Conservation (phyloP, 2,329 filamentous ascomycete genomes). For the Aspergillus awamori region DNA sequence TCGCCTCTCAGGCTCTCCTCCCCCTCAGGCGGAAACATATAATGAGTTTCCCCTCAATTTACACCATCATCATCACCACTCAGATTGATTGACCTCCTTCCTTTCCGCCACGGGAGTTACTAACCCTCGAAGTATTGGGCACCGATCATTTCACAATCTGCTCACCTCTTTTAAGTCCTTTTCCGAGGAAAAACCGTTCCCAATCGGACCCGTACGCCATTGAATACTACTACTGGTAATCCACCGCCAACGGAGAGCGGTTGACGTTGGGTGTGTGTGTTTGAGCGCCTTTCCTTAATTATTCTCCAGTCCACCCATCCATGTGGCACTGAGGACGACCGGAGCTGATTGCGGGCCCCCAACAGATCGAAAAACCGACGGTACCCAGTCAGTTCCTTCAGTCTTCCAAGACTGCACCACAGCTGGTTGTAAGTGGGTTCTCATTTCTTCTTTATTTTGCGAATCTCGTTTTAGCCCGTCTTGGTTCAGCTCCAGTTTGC, state of each 20-base stretch:
- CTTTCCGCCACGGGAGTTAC: not conserved
- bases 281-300: conserved; percentile 7
- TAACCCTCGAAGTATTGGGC: conserved; percentile 21
- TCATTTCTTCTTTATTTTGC: conserved; percentile 15
- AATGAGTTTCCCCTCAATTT: not conserved
- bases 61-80: not conserved
- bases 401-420: not conserved
- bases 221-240: not conserved
- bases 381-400: conserved; percentile 4
- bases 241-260: conserved; percentile 3
- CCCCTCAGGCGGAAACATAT: conserved; percentile 1
- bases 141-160: conserved; percentile 18
- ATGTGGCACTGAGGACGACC: conserved; percentile 19
- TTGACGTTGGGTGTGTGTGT: conserved; percentile 2
- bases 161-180: not conserved
- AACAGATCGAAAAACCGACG: not conserved
- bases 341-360: conserved; percentile 15
- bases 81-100: not conserved
- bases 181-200: conserved; percentile 14
- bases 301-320: conserved; percentile 12
- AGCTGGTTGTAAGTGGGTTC: conserved; percentile 1
- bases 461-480: conserved; percentile 14
- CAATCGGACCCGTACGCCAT: not conserved
- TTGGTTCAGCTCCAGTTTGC: conserved; percentile 10
- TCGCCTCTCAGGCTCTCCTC: not conserved